Percentiles rank a stretch among this genome's conserved stretches.
phyloP scores from a whole-genome alignment of 768 basidiomycete genomes.

The Asterophora lycoperdoides region DNA sequence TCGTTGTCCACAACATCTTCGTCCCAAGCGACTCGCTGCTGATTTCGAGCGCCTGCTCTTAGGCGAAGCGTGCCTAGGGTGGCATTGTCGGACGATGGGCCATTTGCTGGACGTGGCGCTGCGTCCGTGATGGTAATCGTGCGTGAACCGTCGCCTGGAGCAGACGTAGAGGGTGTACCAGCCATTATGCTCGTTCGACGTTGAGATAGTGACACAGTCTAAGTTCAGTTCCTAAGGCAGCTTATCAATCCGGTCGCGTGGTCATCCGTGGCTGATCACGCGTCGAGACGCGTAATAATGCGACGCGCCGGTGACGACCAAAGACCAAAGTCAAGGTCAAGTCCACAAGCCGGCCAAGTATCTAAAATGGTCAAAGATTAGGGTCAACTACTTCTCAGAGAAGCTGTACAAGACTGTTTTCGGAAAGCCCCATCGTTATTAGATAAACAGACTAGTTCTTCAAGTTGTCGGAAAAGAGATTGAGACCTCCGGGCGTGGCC shows the following conservation, averaged over 20 bases:
- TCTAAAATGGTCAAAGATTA: too few species aligned
- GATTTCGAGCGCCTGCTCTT: conserved; percentile 46
- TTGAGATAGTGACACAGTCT: too few species aligned
- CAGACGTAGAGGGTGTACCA: conserved; percentile 33
- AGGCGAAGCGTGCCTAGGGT: conserved; percentile 46
- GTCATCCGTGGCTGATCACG: neutral
- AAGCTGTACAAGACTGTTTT: too few species aligned
- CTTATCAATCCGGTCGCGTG: conserved; percentile 4
- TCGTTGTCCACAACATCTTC: conserved; percentile 91
- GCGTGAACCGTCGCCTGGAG: conserved; percentile 49
- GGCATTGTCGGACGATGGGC: conserved; percentile 13
- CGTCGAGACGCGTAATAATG: neutral
- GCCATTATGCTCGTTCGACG: conserved; percentile 16
- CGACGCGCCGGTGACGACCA: too few species aligned
- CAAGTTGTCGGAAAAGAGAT: conserved; percentile 39
- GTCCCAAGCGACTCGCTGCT: conserved; percentile 72
- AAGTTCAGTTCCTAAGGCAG: neutral
- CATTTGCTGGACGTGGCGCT: conserved; percentile 25
- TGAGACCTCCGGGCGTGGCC: conserved; percentile 47
- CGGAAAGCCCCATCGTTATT: too few species aligned
- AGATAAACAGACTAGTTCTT: too few species aligned
- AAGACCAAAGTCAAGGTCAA: too few species aligned
- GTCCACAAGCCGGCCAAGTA: too few species aligned
- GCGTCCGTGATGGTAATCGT: conserved; percentile 45
- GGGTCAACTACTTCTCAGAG: too few species aligned